Evolutionary conservation across 495 filamentous ascomycete genomes (phyloP).

Genomic region (Penicillium macrosclerotiorum): DNA sequence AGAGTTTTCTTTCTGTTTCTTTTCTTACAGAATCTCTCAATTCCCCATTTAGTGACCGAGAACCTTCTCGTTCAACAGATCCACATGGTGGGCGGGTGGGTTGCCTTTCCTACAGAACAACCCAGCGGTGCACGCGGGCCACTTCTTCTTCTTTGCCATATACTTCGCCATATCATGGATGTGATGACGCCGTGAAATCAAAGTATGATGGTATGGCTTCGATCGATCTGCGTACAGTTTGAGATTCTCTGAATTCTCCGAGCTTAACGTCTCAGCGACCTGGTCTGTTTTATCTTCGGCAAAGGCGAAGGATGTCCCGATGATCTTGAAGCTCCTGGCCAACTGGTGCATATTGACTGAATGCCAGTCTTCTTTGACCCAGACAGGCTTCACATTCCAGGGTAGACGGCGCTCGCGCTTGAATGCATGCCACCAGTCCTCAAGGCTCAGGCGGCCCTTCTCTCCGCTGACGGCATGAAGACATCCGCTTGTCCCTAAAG

Average conservation of each 20-base stretch:
- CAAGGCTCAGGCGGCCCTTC: conserved; percentile 13
- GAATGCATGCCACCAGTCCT: conserved; percentile 26
- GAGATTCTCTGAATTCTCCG: conserved; percentile 6
- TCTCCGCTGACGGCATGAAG: conserved; percentile 33
- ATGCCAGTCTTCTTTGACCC: conserved; percentile 27
- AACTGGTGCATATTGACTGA: conserved; percentile 26
- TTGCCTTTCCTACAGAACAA: conserved; percentile 23
- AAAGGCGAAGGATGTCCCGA: conserved; percentile 32
- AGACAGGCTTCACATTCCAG: conserved; percentile 20
- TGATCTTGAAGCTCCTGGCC: conserved; percentile 22
- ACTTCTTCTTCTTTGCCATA: conserved; percentile 18
- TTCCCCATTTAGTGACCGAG: too few species aligned
- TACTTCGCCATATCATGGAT: conserved; percentile 19
- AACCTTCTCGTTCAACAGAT: background rate
- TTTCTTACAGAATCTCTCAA: background rate
- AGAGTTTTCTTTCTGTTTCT: background rate
- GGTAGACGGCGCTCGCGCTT: conserved; percentile 24
- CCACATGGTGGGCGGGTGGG: background rate
- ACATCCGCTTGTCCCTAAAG: conserved; percentile 16
- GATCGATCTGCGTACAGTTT: conserved; percentile 27
- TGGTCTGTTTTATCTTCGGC: conserved; percentile 19
- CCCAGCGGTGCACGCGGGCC: conserved; percentile 13
- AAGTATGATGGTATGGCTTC: conserved; percentile 19
- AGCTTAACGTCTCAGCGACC: conserved; percentile 6
- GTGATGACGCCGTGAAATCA: conserved; percentile 21